Base-by-base conservation (phyloP, 1,139 yeast genomes). In the Candida neerlandica region DNA sequence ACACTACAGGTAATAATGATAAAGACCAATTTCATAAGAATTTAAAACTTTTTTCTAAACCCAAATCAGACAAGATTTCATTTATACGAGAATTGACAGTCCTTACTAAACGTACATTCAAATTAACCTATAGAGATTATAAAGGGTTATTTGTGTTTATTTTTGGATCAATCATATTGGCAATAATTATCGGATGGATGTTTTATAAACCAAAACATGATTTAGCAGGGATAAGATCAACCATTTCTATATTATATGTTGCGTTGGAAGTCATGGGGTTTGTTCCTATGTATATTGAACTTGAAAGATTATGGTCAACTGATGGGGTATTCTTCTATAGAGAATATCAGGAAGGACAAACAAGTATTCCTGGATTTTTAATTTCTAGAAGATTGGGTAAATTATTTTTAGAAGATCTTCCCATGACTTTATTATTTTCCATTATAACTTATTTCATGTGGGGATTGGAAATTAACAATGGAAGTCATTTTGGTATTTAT, bases 291-390 rank as follows among this genome's bases (percentile, higher is more conserved):
- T 71, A 88, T 46, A 84, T 85, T 61, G 97, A 90, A 65, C 75
- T 86, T 3, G 89, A 86, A 61, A 71, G 96, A 43, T 69, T 89
- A 6, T 87, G 92, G 73, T 71, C 76, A 5, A 71, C 75, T 7
- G 97, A 89, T 63, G 82, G 92, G 35, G 71, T 78, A 40, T 77
- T 84, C 18, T 89, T 84, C 63, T 88, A 85, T 62, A 71, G 94
- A 52, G 97, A 90, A 64, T 75, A 87, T 52, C 78, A 81, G 46
- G 96, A 90, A 55, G 80, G 85, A n/a, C 78, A 82, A 51, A 81
- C 84, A n/a, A 73, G 85, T 14, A 78, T 86, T 2, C 64, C 82
- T 1, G 92, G 95, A 1, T 89, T 86, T 63, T 63, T 89, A 1
- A 51, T 86, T 2, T 81, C 94, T 0, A 71, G 96, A 57, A 73